phyloP scores from a whole-genome alignment of 495 filamentous ascomycete genomes.

The Aspergillus biplanus region DNA sequence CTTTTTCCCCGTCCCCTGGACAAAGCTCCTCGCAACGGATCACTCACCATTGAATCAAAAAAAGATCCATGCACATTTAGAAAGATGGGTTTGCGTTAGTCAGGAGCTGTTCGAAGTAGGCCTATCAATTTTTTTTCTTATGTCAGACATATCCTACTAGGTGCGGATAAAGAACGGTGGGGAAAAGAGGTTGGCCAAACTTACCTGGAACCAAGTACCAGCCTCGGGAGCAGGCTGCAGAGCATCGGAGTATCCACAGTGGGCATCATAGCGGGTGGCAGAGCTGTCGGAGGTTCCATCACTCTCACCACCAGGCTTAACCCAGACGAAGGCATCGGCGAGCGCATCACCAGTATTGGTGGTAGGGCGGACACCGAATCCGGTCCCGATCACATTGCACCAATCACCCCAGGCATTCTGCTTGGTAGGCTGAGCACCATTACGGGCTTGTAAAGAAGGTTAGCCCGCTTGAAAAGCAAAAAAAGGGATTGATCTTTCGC shows the following conservation, averaged over 20 bases:
- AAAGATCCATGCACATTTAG: not conserved
- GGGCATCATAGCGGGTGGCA: slow-evolving; percentile 69
- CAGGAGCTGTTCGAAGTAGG: not conserved
- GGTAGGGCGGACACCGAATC: slow-evolving; percentile 73
- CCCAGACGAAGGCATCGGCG: slow-evolving; percentile 79
- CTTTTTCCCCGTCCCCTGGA: too few species aligned
- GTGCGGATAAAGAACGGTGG: not conserved
- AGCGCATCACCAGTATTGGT: slow-evolving; percentile 62
- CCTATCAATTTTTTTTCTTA: not conserved
- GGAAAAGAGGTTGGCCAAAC: not conserved
- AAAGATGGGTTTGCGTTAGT: slow-evolving; percentile 1
- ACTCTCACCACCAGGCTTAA: slow-evolving; percentile 82
- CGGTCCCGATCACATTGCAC: slow-evolving; percentile 79
- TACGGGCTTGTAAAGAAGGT: slow-evolving; percentile 50
- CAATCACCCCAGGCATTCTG: slow-evolving; percentile 78
- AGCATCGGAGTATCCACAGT: slow-evolving; percentile 66
- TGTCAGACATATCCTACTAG: not conserved
- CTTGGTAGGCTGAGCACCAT: slow-evolving; percentile 64
- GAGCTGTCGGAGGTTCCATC: slow-evolving; percentile 71
- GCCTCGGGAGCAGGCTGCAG: slow-evolving; percentile 74
- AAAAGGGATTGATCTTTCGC: not conserved
- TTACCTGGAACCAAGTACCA: slow-evolving; percentile 69
- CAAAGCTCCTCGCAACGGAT: too few species aligned
- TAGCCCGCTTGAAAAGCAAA: not conserved
- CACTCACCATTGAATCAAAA: not conserved